Conservation (phyloP, 768 basidiomycete species). For the Hypholoma sublateritium region DNA sequence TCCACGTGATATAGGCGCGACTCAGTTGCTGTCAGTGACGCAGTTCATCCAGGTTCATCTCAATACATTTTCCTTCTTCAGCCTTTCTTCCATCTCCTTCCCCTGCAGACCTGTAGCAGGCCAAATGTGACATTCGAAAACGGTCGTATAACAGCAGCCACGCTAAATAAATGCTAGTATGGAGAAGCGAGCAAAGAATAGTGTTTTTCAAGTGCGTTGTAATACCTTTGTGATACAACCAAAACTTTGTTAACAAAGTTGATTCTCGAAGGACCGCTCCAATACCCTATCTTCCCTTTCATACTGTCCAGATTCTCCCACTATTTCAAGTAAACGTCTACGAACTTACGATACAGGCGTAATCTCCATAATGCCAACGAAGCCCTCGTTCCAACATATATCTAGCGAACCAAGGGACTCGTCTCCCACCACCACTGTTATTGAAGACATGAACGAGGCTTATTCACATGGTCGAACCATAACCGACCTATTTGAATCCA, state of each 20-base stretch:
- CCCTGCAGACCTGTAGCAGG: background rate
- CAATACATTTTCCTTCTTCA: background rate
- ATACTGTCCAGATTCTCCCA: background rate
- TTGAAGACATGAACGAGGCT: no score
- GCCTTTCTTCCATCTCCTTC: no score
- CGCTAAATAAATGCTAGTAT: background rate
- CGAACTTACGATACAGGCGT: background rate
- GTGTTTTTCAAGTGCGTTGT: conserved; percentile 14
- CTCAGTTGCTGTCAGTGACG: no score
- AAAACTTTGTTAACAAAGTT: background rate
- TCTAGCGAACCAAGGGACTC: background rate
- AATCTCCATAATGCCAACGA: background rate
- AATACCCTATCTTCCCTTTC: conserved; percentile 2
- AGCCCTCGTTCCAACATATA: background rate
- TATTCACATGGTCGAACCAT: no score
- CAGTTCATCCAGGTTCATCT: no score
- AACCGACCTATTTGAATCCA: no score
- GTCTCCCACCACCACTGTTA: background rate
- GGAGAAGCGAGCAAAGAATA: conserved; percentile 6
- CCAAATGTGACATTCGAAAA: background rate
- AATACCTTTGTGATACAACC: background rate
- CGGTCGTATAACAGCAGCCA: background rate
- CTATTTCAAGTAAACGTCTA: background rate
- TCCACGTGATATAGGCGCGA: background rate
- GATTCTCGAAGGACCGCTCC: conserved; percentile 11